Evolutionary conservation across 2,329 filamentous ascomycete genomes (phyloP), one percentile per base, ranked within the genome.

Genomic region (Ceratocystis papillata): DNA sequence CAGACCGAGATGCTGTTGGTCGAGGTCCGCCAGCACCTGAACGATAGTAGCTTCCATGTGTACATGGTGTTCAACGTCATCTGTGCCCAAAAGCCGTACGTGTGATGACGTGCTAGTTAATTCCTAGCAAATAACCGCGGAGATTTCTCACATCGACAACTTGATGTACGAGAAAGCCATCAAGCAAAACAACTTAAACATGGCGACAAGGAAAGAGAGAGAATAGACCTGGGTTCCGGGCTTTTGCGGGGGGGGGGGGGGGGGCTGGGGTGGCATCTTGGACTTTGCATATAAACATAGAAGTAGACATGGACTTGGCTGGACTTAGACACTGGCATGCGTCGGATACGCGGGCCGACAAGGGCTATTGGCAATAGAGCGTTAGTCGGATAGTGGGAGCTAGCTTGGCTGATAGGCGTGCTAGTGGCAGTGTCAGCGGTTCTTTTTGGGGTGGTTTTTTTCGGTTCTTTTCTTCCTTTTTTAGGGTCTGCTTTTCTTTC

Each of bases 1-100:
- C 76, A 79, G 69, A 76, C 77, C 41, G 76, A 79, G 69, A 76
- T 79, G 72, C 77, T 78, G 45, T 73, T 79, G 4, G 70, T 79
- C 33, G 73, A 76, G 10, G 77, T 79, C 5, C 73, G 77, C 41
- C 77, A 75, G 69, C 69, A 74, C 8, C 67, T 79, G n/a, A 74
- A 71, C 55, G 73, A 74, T 22, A 72, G 74, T 22, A 71, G 69
- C 59, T 74, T 71, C 15, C 77, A 78, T 66, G 70, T 75, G 12
- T 79, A 78, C 67, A 74, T 77, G 55, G 75, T 76, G 0, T 77
- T 76, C 57, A 72, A 76, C 62, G 75, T 72, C 46, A 73, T 79
- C 2, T 74, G 73, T 65, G 77, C 72, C 7, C 72, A 72, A 46
- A 79, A 78, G 65, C 77, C 77, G 22, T 22, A 57, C 10, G 28